Conservation (phyloP, 2,329 filamentous ascomycete species). For the Calonectria pseudoturangicola region DNA sequence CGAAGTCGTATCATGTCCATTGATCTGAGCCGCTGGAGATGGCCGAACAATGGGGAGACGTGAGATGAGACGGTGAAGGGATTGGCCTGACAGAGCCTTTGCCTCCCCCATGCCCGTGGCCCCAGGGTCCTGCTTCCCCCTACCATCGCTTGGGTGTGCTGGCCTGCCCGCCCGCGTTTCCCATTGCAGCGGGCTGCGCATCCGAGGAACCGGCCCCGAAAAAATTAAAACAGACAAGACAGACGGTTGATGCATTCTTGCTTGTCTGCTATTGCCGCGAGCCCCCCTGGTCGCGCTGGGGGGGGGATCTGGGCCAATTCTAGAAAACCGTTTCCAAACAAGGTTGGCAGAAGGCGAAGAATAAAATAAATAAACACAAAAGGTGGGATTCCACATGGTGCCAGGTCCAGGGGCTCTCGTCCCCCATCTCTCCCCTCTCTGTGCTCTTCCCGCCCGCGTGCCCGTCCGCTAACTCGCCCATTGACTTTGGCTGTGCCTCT, state of each 20-base stretch:
- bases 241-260: conserved; percentile 1
- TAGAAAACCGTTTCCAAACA: conserved; percentile 30
- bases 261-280: neutral
- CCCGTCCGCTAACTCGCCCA: conserved; percentile 8
- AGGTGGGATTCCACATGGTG: conserved; percentile 36
- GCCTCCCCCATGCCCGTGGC: conserved; percentile 9
- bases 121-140: conserved; percentile 14
- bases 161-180: conserved; percentile 23
- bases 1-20: conserved; percentile 40
- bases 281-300: neutral
- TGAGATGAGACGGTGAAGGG: conserved; percentile 39
- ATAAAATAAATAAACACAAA: neutral
- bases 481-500: conserved; percentile 27
- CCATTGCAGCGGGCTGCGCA: conserved; percentile 28
- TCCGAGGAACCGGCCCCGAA: conserved; percentile 36
- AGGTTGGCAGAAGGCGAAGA: conserved; percentile 10
- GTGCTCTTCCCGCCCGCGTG: conserved; percentile 10
- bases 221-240: neutral
- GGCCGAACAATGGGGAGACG: conserved; percentile 40
- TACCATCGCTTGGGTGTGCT: conserved; percentile 5
- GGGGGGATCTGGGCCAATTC: conserved; percentile 29
- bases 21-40: conserved; percentile 31
- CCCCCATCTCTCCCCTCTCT: conserved; percentile 8
- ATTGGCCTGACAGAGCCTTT: conserved; percentile 30
- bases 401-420: conserved; percentile 29